Percentiles rank a stretch among this genome's conserved stretches.
phyloP scores from a whole-genome alignment of 345 rosid genomes.

The Luvunga scandens region DNA sequence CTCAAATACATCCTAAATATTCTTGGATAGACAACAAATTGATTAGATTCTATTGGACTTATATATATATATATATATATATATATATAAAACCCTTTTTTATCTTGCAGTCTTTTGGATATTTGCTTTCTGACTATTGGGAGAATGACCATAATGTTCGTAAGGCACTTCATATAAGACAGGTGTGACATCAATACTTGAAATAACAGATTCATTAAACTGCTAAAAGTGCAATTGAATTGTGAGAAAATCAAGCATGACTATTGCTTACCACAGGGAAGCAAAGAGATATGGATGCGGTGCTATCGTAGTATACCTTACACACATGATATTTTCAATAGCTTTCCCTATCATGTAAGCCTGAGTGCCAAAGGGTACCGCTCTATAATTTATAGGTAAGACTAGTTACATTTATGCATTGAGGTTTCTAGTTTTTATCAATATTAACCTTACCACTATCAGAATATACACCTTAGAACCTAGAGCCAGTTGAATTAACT shows the following conservation, averaged over 20 bases:
- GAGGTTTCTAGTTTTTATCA: too few relatives aligned
- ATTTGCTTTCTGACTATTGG: constrained; percentile 37
- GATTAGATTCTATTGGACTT: background rate
- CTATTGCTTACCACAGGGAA: constrained; percentile 24
- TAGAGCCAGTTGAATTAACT: too few relatives aligned
- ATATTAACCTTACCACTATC: too few relatives aligned
- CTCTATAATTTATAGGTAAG: constrained; percentile 47
- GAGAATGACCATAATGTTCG: constrained; percentile 31
- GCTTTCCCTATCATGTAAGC: constrained; percentile 33
- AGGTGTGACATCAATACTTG: constrained; percentile 28
- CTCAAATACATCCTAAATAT: background rate
- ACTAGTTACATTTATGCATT: background rate
- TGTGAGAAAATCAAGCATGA: background rate
- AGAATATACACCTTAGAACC: too few relatives aligned
- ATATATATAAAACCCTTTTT: background rate
- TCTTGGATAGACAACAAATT: background rate
- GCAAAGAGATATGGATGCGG: constrained; percentile 33
- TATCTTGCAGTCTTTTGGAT: constrained; percentile 27
- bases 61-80: too few relatives aligned
- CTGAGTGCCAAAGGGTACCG: constrained; percentile 46
- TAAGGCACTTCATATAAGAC: constrained; percentile 33
- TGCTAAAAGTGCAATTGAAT: background rate
- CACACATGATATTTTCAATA: constrained; percentile 13
- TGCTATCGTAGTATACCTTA: constrained; percentile 39
- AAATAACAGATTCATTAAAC: background rate